Evolutionary conservation across 768 basidiomycete species (phyloP).

Genomic region (Gloeophyllum trabeum): DNA sequence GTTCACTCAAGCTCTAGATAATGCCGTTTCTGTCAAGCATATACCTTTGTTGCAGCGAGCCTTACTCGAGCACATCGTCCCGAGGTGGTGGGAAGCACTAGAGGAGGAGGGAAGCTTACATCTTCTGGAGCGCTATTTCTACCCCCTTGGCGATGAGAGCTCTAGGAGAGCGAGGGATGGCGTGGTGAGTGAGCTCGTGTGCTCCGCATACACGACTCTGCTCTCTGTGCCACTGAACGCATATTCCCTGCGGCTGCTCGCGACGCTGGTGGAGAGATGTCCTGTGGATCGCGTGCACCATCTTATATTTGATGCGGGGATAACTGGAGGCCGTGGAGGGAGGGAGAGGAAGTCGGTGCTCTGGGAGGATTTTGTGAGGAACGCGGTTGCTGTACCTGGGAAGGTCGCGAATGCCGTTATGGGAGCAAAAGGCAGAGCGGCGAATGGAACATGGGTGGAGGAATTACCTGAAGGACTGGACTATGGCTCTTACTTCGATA

Average conservation of each 20-base stretch:
- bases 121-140: conserved; percentile 62
- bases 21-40: conserved; percentile 32
- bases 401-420: conserved; percentile 67
- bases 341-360: conserved; percentile 20
- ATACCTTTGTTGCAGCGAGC: conserved; percentile 52
- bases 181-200: conserved; percentile 40
- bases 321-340: no score
- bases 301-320: conserved; percentile 29
- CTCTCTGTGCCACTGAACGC: conserved; percentile 34
- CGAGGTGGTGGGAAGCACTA: conserved; percentile 55
- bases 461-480: conserved; percentile 41
- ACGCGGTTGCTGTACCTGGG: conserved; percentile 54
- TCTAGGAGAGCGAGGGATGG: no score
- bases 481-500: conserved; percentile 43
- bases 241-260: conserved; percentile 42
- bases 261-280: conserved; percentile 46
- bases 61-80: conserved; percentile 52
- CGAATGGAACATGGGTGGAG: no score
- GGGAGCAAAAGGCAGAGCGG: conserved; percentile 16
- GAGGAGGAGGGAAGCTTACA: conserved; percentile 30
- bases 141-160: conserved; percentile 52
- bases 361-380: conserved; percentile 75
- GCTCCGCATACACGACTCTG: conserved; percentile 56
- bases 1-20: no score
- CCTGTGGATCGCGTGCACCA: conserved; percentile 57